Base-by-base conservation (phyloP, 306 rosid genomes). In the Boehmeria nivea region DNA sequence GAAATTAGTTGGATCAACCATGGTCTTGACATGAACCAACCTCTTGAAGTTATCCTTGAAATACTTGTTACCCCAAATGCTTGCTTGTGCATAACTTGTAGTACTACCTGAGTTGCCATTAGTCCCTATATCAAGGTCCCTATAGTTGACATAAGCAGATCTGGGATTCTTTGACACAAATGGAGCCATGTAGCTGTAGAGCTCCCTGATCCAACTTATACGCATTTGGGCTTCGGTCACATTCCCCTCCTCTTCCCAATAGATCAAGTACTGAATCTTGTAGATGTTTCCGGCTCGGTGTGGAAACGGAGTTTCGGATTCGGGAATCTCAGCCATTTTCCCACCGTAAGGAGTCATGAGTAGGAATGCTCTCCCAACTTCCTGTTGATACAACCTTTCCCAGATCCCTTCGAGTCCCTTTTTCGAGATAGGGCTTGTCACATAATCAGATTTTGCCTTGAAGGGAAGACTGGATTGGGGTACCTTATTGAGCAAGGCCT, bases 391-490 rank as follows among this genome's bases (percentile, higher is more conserved):
- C 31, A 87, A 13, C 16, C 74, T 81, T 42, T 47, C 49, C 95
- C 95, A 87, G 18, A 87, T 18, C 3, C 88, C 88, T 43, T 74
- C 71, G 6, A 83, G 51, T 1, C 78, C 91, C 0, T 71, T 27
- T 48, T 76, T 78, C 0, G 83, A 77, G 13, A 83, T 78, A 2
- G 91, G 64, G 21, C 76, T 72, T 6, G 61, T 68, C 2, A 83
- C 90, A 1, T 61, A 86, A 58, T 86, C 90, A 34, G 95, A 78
- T 59, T 86, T 86, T 11, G 85, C 95, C 54, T 86, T 86, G 88
- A 68, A 86, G 76, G 47, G 73, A 39, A 61, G 60, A 74, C 68
- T 72, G 37, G 64, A 76, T 31, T 45, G 31, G 6, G 2, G 85
- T 45, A 51, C 74, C 2, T 83, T 77, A 1, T 74, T 4, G 21